Evolutionary conservation across 164 flowering plant genomes (phyloP).

Genomic region (Akebia trifoliata): DNA sequence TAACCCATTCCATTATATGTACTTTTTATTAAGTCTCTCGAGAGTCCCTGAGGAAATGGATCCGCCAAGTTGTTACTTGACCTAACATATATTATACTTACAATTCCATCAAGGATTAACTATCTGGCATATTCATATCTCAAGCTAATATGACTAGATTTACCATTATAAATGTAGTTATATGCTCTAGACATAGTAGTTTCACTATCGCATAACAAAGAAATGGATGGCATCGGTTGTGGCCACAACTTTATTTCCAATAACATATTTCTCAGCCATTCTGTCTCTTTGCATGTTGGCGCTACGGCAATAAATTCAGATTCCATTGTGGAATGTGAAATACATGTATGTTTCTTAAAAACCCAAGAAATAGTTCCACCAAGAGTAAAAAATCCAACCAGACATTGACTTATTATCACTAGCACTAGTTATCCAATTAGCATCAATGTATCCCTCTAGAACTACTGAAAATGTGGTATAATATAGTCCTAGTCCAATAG

Average conservation of each 20-base stretch:
- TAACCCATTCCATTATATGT: neutral
- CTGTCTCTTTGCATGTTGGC: neutral
- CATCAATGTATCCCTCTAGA: neutral
- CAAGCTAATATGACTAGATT: conserved; percentile 22
- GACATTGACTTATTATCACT: neutral
- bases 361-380: neutral
- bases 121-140: conserved; percentile 18
- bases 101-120: neutral
- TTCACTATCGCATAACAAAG: conserved; percentile 19
- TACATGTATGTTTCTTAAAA: neutral
- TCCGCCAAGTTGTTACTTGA: neutral
- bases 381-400: neutral
- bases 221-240: conserved; percentile 16
- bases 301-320: neutral
- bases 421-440: neutral
- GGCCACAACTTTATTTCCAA: conserved; percentile 14
- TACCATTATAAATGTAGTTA: conserved; percentile 20
- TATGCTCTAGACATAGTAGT: conserved; percentile 11
- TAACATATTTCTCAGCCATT: neutral
- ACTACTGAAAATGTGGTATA: neutral
- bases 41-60: neutral
- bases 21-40: neutral
- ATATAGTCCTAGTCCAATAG: neutral
- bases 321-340: neutral
- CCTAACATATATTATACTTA: conserved; percentile 5